Percentiles rank a stretch among this genome's conserved stretches.
Conservation (phyloP, 2,329 filamentous ascomycete species). For the Cadophora malorum region DNA sequence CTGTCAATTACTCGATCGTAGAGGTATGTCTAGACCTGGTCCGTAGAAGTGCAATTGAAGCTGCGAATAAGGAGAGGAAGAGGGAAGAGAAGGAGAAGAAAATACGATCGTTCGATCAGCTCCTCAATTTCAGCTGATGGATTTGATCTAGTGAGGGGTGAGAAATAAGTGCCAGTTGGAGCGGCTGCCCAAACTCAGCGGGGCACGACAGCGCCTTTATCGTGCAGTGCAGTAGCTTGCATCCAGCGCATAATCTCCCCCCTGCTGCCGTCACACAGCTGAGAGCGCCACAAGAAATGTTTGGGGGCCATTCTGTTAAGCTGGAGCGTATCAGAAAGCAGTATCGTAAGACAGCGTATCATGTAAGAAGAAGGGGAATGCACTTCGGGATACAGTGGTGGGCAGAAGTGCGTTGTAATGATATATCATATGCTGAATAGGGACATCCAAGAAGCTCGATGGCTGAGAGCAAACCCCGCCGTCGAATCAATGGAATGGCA, state of each 20-base stretch:
- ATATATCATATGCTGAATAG: constrained; percentile 2
- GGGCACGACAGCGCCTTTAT: constrained; percentile 20
- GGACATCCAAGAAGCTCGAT: not conserved
- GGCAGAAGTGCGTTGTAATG: not conserved
- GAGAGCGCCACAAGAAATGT: constrained; percentile 21
- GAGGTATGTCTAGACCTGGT: not conserved
- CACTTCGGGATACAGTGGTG: not conserved
- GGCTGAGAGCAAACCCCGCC: not conserved
- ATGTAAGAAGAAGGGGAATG: not conserved
- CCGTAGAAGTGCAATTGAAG: constrained; percentile 9
- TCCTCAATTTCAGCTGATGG: not conserved
- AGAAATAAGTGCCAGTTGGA: constrained; percentile 9
- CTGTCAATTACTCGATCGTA: not conserved
- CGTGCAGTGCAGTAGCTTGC: constrained; percentile 13
- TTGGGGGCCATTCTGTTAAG: constrained; percentile 26
- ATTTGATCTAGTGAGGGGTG: constrained; percentile 13
- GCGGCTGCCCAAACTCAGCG: constrained; percentile 12
- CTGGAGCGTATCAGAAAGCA: not conserved
- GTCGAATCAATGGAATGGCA: not conserved
- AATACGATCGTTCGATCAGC: constrained; percentile 12
- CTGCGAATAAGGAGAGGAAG: not conserved
- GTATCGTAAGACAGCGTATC: not conserved
- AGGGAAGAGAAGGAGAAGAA: not conserved
- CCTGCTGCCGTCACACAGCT: constrained; percentile 9
- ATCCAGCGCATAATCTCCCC: constrained; percentile 26